Conservation (phyloP, 441 rosid species). For the Pelargonium fulgidum region DNA sequence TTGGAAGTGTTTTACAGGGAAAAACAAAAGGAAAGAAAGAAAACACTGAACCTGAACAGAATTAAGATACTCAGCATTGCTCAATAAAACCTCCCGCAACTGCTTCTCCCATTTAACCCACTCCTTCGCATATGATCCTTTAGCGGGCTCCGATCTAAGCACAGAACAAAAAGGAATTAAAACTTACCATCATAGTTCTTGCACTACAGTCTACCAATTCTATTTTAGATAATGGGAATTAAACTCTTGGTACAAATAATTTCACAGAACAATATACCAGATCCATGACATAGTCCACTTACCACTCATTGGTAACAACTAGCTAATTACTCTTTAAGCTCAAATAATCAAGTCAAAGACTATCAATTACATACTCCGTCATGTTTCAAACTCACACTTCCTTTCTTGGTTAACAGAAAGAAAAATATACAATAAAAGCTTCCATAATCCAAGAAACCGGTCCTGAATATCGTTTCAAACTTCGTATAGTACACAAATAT, state of each 20-base stretch:
- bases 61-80: conserved; percentile 52
- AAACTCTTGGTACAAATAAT: conserved; percentile 1
- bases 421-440: neutral
- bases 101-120: conserved; percentile 86
- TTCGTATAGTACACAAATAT: neutral
- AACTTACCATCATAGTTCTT: neutral
- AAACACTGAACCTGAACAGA: conserved; percentile 53
- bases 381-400: neutral
- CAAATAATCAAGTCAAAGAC: neutral
- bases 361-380: neutral
- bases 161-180: conserved; percentile 5
- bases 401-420: neutral
- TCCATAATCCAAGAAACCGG: neutral
- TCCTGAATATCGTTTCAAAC: neutral
- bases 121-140: conserved; percentile 68
- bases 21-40: neutral
- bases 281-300: neutral
- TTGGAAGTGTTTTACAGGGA: neutral
- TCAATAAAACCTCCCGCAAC: conserved; percentile 40
- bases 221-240: neutral
- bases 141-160: conserved; percentile 67
- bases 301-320: neutral
- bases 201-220: conserved; percentile 5
- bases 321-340: neutral
- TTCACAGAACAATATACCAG: too few species aligned